Conservation (phyloP, 1,139 yeast genomes). For the Protomyces gravidus region DNA sequence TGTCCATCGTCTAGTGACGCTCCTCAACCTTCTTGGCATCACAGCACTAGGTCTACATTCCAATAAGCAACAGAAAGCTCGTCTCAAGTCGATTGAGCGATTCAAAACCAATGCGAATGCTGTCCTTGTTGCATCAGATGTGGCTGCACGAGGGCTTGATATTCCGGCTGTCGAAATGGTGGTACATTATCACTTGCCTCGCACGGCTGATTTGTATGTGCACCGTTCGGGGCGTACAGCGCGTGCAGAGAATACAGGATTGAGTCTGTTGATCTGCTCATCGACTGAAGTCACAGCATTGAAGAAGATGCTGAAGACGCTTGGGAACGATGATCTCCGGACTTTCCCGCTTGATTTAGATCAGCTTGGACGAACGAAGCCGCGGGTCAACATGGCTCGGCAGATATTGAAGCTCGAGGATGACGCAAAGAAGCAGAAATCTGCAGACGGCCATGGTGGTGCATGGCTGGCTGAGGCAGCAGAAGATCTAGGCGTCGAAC, state of each 20-base stretch:
- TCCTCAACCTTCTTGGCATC: conserved; percentile 63
- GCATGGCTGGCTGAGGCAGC: conserved; percentile 89
- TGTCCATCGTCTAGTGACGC: conserved; percentile 77
- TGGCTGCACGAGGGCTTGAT: conserved; percentile 97
- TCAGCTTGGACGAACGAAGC: conserved; percentile 63
- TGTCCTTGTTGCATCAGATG: conserved; percentile 89
- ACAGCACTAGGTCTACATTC: conserved; percentile 84
- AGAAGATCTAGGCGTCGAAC: conserved; percentile 78
- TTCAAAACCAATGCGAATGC: conserved; percentile 48
- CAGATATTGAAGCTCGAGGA: conserved; percentile 66
- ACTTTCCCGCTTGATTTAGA: conserved; percentile 74
- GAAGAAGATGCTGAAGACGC: conserved; percentile 52
- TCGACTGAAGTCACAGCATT: conserved; percentile 60
- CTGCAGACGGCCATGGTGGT: conserved; percentile 13
- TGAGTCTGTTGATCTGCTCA: conserved; percentile 83
- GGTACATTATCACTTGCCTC: conserved; percentile 90
- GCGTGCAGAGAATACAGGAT: conserved; percentile 92
- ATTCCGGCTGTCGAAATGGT: conserved; percentile 89
- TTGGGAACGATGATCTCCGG: conserved; percentile 63
- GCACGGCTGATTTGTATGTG: conserved; percentile 89
- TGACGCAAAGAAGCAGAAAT: conserved; percentile 11
- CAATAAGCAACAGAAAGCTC: conserved; percentile 89
- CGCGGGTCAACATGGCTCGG: conserved; percentile 64
- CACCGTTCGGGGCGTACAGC: conserved; percentile 99
- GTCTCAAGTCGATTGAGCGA: conserved; percentile 75